Evolutionary conservation across 2,329 filamentous ascomycete species (phyloP).

Genomic region (Chaetomiaceae sp.): DNA sequence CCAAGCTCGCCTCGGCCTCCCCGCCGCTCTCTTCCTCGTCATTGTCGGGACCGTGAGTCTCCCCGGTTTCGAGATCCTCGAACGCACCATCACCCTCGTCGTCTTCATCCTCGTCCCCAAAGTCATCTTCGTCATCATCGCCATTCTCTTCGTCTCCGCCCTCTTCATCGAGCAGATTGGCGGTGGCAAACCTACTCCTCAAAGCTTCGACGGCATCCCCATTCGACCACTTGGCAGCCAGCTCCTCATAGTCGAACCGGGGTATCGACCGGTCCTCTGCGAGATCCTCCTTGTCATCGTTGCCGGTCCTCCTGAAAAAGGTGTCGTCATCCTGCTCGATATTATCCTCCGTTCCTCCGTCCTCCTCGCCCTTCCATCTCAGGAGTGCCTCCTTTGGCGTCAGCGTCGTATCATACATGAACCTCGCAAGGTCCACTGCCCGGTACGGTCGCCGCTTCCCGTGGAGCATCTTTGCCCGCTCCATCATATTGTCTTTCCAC

Average conservation of each 20-base stretch:
- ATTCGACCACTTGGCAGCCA: conserved; percentile 82
- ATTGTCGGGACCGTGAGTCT: conserved; percentile 46
- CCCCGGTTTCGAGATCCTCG: conserved; percentile 76
- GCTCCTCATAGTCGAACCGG: conserved; percentile 69
- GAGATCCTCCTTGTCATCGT: conserved; percentile 63
- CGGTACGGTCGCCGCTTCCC: conserved; percentile 67
- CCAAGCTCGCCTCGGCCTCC: conserved; percentile 53
- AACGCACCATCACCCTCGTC: conserved; percentile 50
- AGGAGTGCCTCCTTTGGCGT: conserved; percentile 70
- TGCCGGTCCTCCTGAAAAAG: conserved; percentile 61
- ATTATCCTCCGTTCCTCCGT: conserved; percentile 54
- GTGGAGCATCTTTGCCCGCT: conserved; percentile 69
- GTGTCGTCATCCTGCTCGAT: conserved; percentile 56
- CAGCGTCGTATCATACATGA: conserved; percentile 83
- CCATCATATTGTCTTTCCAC: conserved; percentile 86
- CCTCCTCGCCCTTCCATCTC: conserved; percentile 70
- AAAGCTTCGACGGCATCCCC: conserved; percentile 72
- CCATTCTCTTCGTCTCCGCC: conserved; percentile 45
- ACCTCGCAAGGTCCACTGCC: conserved; percentile 73
- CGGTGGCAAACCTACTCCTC: conserved; percentile 69
- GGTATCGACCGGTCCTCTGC: conserved; percentile 77
- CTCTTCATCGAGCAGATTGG: conserved; percentile 54
- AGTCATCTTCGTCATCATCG: conserved; percentile 44
- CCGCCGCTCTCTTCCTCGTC: conserved; percentile 40
- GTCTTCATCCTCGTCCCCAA: conserved; percentile 45